Percentiles rank a stretch among this genome's conserved stretches.
phyloP scores from a whole-genome alignment of 2,329 filamentous ascomycete genomes.

The Verticillium tricorpus region DNA sequence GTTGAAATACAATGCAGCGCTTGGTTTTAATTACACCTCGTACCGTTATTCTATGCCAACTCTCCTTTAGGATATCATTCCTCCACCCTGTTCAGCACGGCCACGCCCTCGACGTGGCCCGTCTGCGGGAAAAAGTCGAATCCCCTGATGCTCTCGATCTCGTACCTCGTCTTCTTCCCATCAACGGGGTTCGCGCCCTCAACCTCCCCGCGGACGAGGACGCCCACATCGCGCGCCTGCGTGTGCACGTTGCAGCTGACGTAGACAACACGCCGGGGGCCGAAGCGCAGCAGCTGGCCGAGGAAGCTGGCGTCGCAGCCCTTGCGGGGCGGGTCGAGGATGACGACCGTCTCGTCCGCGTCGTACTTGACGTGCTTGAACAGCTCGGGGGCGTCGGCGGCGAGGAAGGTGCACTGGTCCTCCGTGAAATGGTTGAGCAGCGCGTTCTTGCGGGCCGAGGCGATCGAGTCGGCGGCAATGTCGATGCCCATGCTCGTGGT shows the following conservation, averaged over 20 bases:
- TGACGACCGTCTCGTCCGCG: constrained; percentile 80
- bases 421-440: constrained; percentile 64
- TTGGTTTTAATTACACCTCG: neutral
- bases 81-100: constrained; percentile 56
- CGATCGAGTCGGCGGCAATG: constrained; percentile 74
- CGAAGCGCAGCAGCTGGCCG: constrained; percentile 71
- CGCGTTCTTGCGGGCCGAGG: constrained; percentile 75
- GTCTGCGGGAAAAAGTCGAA: constrained; percentile 98
- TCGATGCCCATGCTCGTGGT: constrained; percentile 85
- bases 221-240: constrained; percentile 87
- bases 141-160: constrained; percentile 83
- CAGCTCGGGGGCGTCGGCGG: constrained; percentile 78
- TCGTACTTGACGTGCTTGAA: constrained; percentile 73
- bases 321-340: constrained; percentile 94
- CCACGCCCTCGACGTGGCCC: constrained; percentile 64
- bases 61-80: constrained; percentile 10
- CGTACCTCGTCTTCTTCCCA: constrained; percentile 51
- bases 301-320: constrained; percentile 87
- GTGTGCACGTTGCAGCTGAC: constrained; percentile 98
- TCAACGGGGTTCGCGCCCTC: constrained; percentile 23
- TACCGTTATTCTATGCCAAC: neutral
- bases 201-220: constrained; percentile 67
- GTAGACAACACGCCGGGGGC: constrained; percentile 78
- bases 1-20: neutral
- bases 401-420: constrained; percentile 75